Base-by-base conservation (phyloP, 2,329 filamentous ascomycete species). In the Neopestalotiopsis clavispora region DNA sequence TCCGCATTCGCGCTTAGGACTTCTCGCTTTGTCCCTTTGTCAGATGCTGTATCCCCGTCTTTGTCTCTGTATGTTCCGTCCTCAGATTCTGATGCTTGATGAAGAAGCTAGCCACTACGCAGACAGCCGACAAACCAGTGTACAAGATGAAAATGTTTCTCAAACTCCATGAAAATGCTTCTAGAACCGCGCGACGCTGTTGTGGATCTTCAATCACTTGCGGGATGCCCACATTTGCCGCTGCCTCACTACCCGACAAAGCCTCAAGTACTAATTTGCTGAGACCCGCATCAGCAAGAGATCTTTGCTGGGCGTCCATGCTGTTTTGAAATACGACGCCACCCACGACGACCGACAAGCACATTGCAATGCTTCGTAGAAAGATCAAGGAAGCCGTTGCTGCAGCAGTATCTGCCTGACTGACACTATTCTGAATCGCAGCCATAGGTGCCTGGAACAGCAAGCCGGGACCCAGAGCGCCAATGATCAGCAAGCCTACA, bases 351-450 rank as follows among this genome's bases (percentile, higher is more conserved):
- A 86, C 79, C 56, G 83, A 82, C n/a, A 86, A 78, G 5, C 85
- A 80, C 1, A 83, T 82, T 1, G 84, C 82, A 30, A 87, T 71
- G 69, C 84, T 84, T 60, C 85, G 81, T 45, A 85, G 74, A 74
- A 87, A 87, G 12, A 80, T 78, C 70, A 87, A 85, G 6, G 85
- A 84, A 0, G 84, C 80, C 1, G 85, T 87, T 20, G 84, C 85
- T 6, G 83, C 81, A 14, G 84, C 84, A 69, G 86, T 84, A 68
- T 88, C 86, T 6, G 80, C 75, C 3, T 84, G 83, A 20, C 81
- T 81, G 68, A 89, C 84, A 30, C 82, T 84, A 32, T 84, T 82
- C 58, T 83, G 80, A 5, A 81, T 76, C 13, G 80, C 80, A 14
- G 82, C 78, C 71, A 83, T 80, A 1, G 82, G 81, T 1, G 82